A percentile compares a stretch with the other conserved stretches of the same genome.
These are phyloP conservation scores for Peronospora belbahrii DNA, from an alignment of 352 stramenopile species.

Conservation along the genomic window DNA sequence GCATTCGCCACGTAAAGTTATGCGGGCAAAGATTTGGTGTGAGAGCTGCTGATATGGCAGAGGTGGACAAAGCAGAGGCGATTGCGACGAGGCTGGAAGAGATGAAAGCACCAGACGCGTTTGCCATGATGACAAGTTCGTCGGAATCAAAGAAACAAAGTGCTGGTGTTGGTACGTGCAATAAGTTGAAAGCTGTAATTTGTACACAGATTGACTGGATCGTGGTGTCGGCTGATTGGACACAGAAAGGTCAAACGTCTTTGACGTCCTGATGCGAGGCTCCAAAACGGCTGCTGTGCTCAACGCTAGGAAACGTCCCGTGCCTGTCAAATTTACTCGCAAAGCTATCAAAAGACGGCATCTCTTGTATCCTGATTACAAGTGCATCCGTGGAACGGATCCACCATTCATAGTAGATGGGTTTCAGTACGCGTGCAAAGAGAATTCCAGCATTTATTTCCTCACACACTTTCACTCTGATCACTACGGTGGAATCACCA, in stretches of 20 bases:
- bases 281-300: slow-evolving; percentile 52
- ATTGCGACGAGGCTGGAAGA: slow-evolving; percentile 12
- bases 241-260: slow-evolving; percentile 48
- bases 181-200: not conserved
- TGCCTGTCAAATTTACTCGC: slow-evolving; percentile 26
- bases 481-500: slow-evolving; percentile 91
- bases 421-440: slow-evolving; percentile 71
- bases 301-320: slow-evolving; percentile 22
- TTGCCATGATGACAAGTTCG: slow-evolving; percentile 50
- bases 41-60: slow-evolving; percentile 35
- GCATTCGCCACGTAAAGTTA: slow-evolving; percentile 76
- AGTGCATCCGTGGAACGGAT: slow-evolving; percentile 66
- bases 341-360: slow-evolving; percentile 16
- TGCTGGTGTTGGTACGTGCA: slow-evolving; percentile 12
- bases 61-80: slow-evolving; percentile 22
- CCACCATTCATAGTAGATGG: slow-evolving; percentile 84
- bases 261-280: slow-evolving; percentile 78
- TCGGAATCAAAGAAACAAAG: slow-evolving; percentile 8
- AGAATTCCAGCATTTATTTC: slow-evolving; percentile 88
- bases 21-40: slow-evolving; percentile 68
- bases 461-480: slow-evolving; percentile 97
- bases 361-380: slow-evolving; percentile 62
- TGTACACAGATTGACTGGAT: not conserved
- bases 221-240: slow-evolving; percentile 1
- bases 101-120: slow-evolving; percentile 29